A percentile compares a stretch with the other conserved stretches of the same genome.
These are phyloP conservation scores for Rhizophagus prolifer DNA, from an alignment of 192 early-diverging fungal genomes.

Conservation along the genomic window DNA sequence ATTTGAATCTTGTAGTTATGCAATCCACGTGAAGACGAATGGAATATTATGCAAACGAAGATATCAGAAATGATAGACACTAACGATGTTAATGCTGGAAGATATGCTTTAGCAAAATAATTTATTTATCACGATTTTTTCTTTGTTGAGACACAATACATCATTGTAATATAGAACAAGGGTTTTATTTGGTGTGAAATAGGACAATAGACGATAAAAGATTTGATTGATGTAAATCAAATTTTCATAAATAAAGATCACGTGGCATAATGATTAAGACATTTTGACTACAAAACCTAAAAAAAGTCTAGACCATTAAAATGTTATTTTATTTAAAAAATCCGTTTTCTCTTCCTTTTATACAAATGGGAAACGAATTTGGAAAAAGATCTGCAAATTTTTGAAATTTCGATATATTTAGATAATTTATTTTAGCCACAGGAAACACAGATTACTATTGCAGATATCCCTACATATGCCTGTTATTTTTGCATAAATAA, in stretches of 20 bases:
- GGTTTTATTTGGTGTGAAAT: background rate
- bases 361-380: background rate
- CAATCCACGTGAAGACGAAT: conserved; percentile 16
- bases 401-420: background rate
- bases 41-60: conserved; percentile 11
- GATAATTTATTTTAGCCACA: background rate
- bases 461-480: too few relatives aligned
- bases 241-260: too few relatives aligned
- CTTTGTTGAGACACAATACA: background rate
- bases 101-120: conserved; percentile 9
- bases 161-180: background rate
- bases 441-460: background rate
- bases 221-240: too few relatives aligned
- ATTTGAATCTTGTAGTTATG: conserved; percentile 4
- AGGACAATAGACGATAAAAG: background rate
- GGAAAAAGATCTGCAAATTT: too few relatives aligned
- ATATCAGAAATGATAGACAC: conserved; percentile 15
- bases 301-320: too few relatives aligned
- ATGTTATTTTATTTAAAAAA: too few relatives aligned
- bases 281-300: too few relatives aligned
- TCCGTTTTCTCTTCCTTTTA: background rate
- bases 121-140: background rate
- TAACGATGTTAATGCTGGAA: background rate
- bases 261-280: too few relatives aligned
- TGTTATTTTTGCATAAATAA: background rate